Conservation (phyloP, 805 yeast species). For the Kodamaea neixiangensis region DNA sequence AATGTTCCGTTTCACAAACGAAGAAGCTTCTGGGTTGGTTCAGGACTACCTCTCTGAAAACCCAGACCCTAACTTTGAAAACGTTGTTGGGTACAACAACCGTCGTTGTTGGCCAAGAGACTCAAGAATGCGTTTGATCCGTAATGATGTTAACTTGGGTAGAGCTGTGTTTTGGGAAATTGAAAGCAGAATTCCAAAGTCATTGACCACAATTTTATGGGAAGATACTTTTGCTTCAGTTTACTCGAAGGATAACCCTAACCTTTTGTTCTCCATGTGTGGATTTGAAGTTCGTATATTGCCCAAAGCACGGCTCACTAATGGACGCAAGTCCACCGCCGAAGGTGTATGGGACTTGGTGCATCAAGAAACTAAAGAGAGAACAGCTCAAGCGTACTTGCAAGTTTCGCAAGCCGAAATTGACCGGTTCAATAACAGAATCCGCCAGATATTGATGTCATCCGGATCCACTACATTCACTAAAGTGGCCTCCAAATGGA, state of each 20-base stretch:
- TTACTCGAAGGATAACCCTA: slow-evolving; percentile 88
- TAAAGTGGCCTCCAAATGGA: slow-evolving; percentile 94
- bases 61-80: slow-evolving; percentile 92
- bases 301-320: slow-evolving; percentile 68
- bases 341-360: slow-evolving; percentile 94
- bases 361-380: slow-evolving; percentile 69
- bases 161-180: slow-evolving; percentile 93
- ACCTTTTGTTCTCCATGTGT: slow-evolving; percentile 83
- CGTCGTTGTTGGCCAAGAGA: slow-evolving; percentile 95
- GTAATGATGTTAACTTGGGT: slow-evolving; percentile 90
- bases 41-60: slow-evolving; percentile 78
- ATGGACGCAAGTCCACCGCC: slow-evolving; percentile 39
- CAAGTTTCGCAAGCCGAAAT: slow-evolving; percentile 83
- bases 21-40: slow-evolving; percentile 73
- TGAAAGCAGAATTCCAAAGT: slow-evolving; percentile 72
- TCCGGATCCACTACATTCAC: slow-evolving; percentile 96
- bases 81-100: slow-evolving; percentile 81
- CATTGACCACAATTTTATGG: slow-evolving; percentile 77
- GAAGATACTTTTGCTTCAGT: slow-evolving; percentile 81
- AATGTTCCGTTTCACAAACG: slow-evolving; percentile 70
- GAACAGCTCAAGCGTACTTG: slow-evolving; percentile 85
- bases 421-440: slow-evolving; percentile 75
- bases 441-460: slow-evolving; percentile 89
- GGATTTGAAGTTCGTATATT: slow-evolving; percentile 92
- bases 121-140: slow-evolving; percentile 82